A percentile compares a stretch with the other conserved stretches of the same genome.
Conservation (phyloP, 306 rosid species). For the Casuarina glauca region DNA sequence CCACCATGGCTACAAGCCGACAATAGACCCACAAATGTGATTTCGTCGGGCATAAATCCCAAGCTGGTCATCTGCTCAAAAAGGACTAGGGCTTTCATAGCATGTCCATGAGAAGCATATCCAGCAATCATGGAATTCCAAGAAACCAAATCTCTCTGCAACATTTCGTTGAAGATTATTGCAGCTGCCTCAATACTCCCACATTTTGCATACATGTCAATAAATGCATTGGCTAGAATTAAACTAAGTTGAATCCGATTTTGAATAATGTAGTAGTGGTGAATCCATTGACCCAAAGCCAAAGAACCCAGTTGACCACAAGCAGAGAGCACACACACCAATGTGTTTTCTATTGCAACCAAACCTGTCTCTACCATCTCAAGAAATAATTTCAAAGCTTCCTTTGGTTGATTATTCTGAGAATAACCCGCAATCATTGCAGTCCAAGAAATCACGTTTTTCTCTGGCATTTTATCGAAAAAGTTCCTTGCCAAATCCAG, state of each 20-base stretch:
- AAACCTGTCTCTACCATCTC: constrained; percentile 37
- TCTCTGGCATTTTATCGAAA: constrained; percentile 43
- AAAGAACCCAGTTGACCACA: constrained; percentile 44
- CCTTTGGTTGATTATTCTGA: constrained; percentile 43
- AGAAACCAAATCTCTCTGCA: constrained; percentile 40
- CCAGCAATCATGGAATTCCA: constrained; percentile 48
- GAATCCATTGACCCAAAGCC: constrained; percentile 44
- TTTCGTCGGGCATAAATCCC: constrained; percentile 31
- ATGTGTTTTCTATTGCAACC: constrained; percentile 37
- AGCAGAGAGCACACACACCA: constrained; percentile 48
- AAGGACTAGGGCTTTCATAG: constrained; percentile 30
- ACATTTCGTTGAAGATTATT: constrained; percentile 34
- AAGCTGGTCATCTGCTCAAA: constrained; percentile 38
- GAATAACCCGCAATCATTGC: constrained; percentile 54
- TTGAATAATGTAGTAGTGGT: constrained; percentile 16
- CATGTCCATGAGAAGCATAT: constrained; percentile 44
- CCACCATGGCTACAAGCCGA: constrained; percentile 48
- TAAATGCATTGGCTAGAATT: constrained; percentile 39
- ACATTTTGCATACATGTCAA: constrained; percentile 54
- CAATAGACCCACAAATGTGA: constrained; percentile 46
- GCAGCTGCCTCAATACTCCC: constrained; percentile 35
- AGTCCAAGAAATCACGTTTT: constrained; percentile 46
- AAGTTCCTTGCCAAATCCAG: constrained; percentile 39
- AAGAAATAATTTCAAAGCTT: constrained; percentile 43
- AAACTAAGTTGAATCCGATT: constrained; percentile 22